A percentile compares a stretch with the other conserved stretches of the same genome.
Conservation (phyloP, 2,329 filamentous ascomycete genomes). For the Colletotrichum ledebouriae region DNA sequence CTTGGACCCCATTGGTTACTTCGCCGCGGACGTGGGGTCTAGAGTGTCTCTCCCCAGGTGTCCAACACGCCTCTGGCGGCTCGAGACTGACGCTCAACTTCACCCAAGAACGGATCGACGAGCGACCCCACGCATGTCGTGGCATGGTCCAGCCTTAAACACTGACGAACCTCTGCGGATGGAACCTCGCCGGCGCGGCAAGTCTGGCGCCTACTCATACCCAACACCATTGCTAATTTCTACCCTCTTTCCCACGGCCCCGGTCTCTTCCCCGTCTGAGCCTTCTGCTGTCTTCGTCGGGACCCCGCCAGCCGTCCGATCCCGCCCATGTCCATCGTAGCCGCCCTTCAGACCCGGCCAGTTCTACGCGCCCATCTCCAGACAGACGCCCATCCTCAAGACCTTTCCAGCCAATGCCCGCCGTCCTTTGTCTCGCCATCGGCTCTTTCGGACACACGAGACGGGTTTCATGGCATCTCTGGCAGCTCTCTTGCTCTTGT, state of each 20-base stretch:
- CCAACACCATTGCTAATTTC: constrained; percentile 49
- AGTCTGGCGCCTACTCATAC: constrained; percentile 55
- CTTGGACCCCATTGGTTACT: constrained; percentile 28
- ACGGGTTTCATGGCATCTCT: constrained; percentile 64
- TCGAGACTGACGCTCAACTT: constrained; percentile 2
- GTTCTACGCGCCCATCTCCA: constrained; percentile 62
- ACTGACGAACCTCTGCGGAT: constrained; percentile 19
- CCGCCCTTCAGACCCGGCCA: constrained; percentile 45
- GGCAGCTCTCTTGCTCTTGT: constrained; percentile 45
- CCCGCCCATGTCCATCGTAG: constrained; percentile 39
- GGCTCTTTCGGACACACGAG: constrained; percentile 63
- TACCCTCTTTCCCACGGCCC: constrained; percentile 44
- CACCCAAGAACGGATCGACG: constrained; percentile 2
- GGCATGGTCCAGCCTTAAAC: constrained; percentile 34
- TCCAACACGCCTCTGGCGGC: constrained; percentile 14
- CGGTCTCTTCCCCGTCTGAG: constrained; percentile 32
- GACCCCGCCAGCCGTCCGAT: constrained; percentile 39
- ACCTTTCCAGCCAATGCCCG: constrained; percentile 65
- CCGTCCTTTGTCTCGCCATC: constrained; percentile 52
- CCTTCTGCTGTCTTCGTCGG: constrained; percentile 29
- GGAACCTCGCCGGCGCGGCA: constrained; percentile 34
- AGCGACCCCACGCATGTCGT: constrained; percentile 24
- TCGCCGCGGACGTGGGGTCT: constrained; percentile 28
- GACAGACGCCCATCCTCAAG: constrained; percentile 61
- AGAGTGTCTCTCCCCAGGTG: constrained; percentile 1